Evolutionary conservation across 169 alveolate species (phyloP).

Genomic region (Plasmodium coatneyi): DNA sequence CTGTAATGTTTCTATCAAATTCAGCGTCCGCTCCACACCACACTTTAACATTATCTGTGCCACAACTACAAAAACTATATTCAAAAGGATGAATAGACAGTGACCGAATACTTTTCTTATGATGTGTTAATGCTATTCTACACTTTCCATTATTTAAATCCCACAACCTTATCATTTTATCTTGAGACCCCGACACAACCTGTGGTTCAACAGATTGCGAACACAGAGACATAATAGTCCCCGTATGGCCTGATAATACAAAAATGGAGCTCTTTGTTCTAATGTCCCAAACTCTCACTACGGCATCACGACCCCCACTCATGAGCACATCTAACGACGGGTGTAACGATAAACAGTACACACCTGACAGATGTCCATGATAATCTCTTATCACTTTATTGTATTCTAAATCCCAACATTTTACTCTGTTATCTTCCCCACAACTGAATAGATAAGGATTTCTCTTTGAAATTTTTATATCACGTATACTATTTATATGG

Average conservation of each 20-base stretch:
- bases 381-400: conserved; percentile 97
- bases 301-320: conserved; percentile 99
- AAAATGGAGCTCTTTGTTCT: conserved; percentile 95
- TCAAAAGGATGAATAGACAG: conserved; percentile 96
- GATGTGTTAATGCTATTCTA: conserved; percentile 96
- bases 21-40: conserved; percentile 92
- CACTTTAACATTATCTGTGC: conserved; percentile 97
- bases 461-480: conserved; percentile 92
- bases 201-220: conserved; percentile 97
- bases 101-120: conserved; percentile 97
- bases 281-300: conserved; percentile 99
- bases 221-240: conserved; percentile 92
- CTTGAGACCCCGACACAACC: conserved; percentile 96
- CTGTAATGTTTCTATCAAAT: conserved; percentile 87
- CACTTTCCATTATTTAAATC: conserved; percentile 97
- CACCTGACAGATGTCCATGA: conserved; percentile 98
- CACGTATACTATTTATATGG: conserved; percentile 96
- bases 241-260: conserved; percentile 95
- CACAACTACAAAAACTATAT: conserved; percentile 97
- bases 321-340: conserved; percentile 96
- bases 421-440: conserved; percentile 97
- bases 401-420: conserved; percentile 99
- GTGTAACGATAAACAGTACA: conserved; percentile 95
- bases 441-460: conserved; percentile 98
- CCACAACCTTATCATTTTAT: conserved; percentile 96